Evolutionary conservation across 495 filamentous ascomycete species (phyloP), one percentile per base, ranked within the genome.

Genomic region (Hyaloscypha hepaticicola): DNA sequence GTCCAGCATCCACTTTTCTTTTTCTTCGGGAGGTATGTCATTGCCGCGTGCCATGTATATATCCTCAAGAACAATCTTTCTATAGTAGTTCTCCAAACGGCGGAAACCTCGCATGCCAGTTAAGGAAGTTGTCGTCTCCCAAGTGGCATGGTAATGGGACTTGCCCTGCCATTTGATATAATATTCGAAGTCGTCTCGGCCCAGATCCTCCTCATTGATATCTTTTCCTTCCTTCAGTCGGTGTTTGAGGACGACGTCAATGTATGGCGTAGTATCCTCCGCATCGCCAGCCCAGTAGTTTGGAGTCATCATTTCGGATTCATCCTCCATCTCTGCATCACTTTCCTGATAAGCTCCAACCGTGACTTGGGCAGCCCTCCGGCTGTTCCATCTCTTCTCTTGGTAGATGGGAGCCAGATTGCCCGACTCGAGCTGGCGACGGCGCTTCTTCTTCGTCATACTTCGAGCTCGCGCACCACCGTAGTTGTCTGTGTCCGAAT

Each of bases 121-220:
- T 28, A 96, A 81, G 52, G 77, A 81, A 58, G 91, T 88, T 25
- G 88, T 86, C 0, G 86, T 85, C 75, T 97, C 92, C 96, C 96
- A 98, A 2, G 94, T 95, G 29, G 93, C 88, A 78, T 99, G 95
- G 68, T 92, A 91, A 74, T 98, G 91, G 25, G 95, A 96, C 76
- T 91, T 90, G 65, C 86, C 89, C 75, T 97, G 92, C 95, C 95
- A 99, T 80, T 99, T 99, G 70, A 99, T 93, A 72, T 88, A 92
- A 74, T 91, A 99, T 64, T 96, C 90, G 66, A 92, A 97, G 69
- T 97, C 90, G 60, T 92, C 85, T 66, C 90, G 90, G 24, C 81
- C 83, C 45, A 85, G 66, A 59, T 87, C 79, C n/a, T 75, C 71
- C 24, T 81, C 77, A 27, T 77, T 74, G 31, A 85, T 75, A 71